Percentiles rank a stretch among this genome's conserved stretches.
These are phyloP conservation scores for Hypoxylon sp. DNA, from an alignment of 2,329 filamentous ascomycete genomes.

Conservation along the genomic window DNA sequence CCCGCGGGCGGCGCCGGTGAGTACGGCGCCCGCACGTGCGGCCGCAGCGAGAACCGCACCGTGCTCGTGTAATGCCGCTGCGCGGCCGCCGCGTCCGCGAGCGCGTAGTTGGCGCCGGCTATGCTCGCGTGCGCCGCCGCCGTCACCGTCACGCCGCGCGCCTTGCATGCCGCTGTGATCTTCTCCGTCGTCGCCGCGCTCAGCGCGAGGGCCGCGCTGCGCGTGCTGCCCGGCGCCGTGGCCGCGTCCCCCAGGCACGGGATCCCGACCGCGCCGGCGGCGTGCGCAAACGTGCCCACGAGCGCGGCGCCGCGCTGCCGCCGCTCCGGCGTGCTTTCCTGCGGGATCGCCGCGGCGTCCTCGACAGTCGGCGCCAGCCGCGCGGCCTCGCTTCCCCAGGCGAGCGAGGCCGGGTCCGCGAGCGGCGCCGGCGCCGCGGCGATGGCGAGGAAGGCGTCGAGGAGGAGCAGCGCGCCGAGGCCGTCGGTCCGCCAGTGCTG, in stretches of 20 bases:
- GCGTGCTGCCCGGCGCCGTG: slow-evolving; percentile 35
- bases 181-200: slow-evolving; percentile 30
- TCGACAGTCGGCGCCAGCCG: slow-evolving; percentile 38
- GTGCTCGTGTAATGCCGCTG: slow-evolving; percentile 44
- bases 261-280: slow-evolving; percentile 37
- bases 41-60: slow-evolving; percentile 42
- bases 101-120: slow-evolving; percentile 42
- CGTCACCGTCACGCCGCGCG: slow-evolving; percentile 38
- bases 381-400: slow-evolving; percentile 41
- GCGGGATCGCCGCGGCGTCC: slow-evolving; percentile 33
- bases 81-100: slow-evolving; percentile 21
- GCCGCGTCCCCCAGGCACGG: slow-evolving; percentile 31
- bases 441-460: slow-evolving; percentile 36
- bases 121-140: slow-evolving; percentile 46
- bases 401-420: slow-evolving; percentile 36
- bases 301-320: slow-evolving; percentile 26
- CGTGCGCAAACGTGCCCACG: slow-evolving; percentile 30
- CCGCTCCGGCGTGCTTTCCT: slow-evolving; percentile 27
- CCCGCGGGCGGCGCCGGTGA: slow-evolving; percentile 39
- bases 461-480: slow-evolving; percentile 41
- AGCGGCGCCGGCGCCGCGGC: slow-evolving; percentile 19
- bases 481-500: slow-evolving; percentile 46
- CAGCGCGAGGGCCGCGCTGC: slow-evolving; percentile 24
- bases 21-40: slow-evolving; percentile 41
- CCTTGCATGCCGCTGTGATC: slow-evolving; percentile 32